A percentile compares a stretch with the other conserved stretches of the same genome.
Conservation (phyloP, 192 early-diverging fungal genomes). For the Backusella liffmaniae region DNA sequence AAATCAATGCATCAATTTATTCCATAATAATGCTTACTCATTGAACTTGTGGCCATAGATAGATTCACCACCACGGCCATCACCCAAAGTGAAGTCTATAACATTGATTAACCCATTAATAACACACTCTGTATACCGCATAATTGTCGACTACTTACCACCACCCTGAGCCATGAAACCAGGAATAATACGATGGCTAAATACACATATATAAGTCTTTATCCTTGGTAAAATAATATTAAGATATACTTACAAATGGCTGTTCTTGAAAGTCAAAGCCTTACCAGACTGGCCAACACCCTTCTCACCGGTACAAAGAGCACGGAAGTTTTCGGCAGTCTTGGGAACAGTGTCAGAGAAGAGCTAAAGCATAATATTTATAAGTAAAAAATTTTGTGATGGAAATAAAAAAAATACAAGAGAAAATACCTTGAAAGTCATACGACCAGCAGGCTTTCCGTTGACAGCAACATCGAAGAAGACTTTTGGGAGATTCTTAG, state of each 20-base stretch:
- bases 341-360: slow-evolving; percentile 83
- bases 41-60: slow-evolving; percentile 86
- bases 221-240: background rate
- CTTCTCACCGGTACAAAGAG: slow-evolving; percentile 64
- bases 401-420: background rate
- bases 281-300: slow-evolving; percentile 58
- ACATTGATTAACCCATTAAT: background rate
- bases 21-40: slow-evolving; percentile 49
- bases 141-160: slow-evolving; percentile 9
- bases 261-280: slow-evolving; percentile 57
- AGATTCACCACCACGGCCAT: slow-evolving; percentile 77
- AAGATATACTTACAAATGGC: slow-evolving; percentile 43
- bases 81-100: slow-evolving; percentile 56
- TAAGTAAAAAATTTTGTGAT: background rate
- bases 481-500: slow-evolving; percentile 52
- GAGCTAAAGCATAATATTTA: slow-evolving; percentile 36
- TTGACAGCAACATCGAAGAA: slow-evolving; percentile 76
- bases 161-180: slow-evolving; percentile 60
- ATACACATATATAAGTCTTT: background rate
- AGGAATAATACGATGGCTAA: slow-evolving; percentile 58
- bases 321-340: slow-evolving; percentile 95
- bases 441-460: slow-evolving; percentile 51
- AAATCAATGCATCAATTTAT: slow-evolving; percentile 44
- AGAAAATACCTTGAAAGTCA: slow-evolving; percentile 48
- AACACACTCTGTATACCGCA: background rate